A percentile compares a stretch with the other conserved stretches of the same genome.
These are phyloP conservation scores for Rhododendron simsii DNA, from an alignment of 148 eudicot species.

Conservation along the genomic window DNA sequence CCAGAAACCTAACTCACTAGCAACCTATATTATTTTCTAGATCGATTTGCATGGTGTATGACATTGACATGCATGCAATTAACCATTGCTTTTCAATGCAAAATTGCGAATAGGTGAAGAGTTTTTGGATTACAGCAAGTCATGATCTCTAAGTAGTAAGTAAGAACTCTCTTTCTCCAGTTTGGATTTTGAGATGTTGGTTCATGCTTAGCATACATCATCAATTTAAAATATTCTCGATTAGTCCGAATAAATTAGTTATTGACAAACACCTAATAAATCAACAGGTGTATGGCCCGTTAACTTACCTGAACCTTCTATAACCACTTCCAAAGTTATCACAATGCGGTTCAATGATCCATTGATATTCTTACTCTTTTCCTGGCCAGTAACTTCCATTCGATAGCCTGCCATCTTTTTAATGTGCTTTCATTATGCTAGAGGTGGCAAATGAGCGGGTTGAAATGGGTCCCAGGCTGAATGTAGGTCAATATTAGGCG, in stretches of 20 bases:
- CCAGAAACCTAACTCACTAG: not conserved
- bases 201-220: not conserved
- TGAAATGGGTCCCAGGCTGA: no score
- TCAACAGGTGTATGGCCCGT: not conserved
- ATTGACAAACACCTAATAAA: not conserved
- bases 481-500: no score
- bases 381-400: not conserved
- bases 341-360: not conserved
- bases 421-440: not conserved
- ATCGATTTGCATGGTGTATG: conserved; percentile 1
- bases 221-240: not conserved
- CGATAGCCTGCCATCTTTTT: not conserved
- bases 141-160: not conserved
- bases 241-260: not conserved
- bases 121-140: not conserved
- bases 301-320: not conserved
- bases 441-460: no score
- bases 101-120: not conserved
- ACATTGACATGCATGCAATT: not conserved
- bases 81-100: not conserved
- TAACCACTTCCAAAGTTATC: not conserved
- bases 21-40: not conserved
- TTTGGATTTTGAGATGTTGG: not conserved
- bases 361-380: conserved; percentile 2
- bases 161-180: not conserved